Conservation (phyloP, 306 rosid species). For the Cucurbita pepo region DNA sequence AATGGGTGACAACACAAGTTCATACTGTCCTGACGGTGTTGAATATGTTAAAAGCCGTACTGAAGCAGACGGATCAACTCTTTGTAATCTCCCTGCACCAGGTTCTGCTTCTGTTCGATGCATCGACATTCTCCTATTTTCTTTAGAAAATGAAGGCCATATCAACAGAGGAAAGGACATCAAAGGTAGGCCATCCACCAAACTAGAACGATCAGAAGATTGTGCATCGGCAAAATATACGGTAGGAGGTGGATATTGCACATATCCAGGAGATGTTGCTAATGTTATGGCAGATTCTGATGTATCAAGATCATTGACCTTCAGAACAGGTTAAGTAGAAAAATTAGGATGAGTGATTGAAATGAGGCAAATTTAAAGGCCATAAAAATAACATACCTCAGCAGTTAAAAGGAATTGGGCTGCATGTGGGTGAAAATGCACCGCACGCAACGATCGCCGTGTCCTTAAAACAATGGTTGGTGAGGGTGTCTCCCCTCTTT, state of each 20-base stretch:
- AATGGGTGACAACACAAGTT: constrained; percentile 51
- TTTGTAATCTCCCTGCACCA: constrained; percentile 40
- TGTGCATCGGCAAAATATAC: constrained; percentile 68
- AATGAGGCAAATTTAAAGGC: background rate
- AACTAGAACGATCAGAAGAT: constrained; percentile 39
- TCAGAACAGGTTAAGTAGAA: constrained; percentile 12
- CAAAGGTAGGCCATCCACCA: constrained; percentile 46
- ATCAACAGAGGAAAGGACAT: constrained; percentile 52
- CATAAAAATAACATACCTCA: constrained; percentile 36
- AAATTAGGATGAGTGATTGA: background rate
- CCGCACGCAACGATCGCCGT: constrained; percentile 83
- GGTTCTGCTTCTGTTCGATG: constrained; percentile 32
- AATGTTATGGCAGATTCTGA: constrained; percentile 76
- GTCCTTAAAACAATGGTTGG: constrained; percentile 79
- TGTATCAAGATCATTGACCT: constrained; percentile 95
- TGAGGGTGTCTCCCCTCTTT: constrained; percentile 61
- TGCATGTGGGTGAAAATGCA: constrained; percentile 88
- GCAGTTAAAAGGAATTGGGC: constrained; percentile 94
- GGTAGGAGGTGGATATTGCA: constrained; percentile 87
- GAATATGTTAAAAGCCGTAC: constrained; percentile 51
- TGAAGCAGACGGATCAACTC: constrained; percentile 50
- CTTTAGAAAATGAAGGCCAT: constrained; percentile 50
- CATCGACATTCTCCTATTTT: constrained; percentile 46
- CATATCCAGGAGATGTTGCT: constrained; percentile 84
- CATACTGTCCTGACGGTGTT: constrained; percentile 57